Evolutionary conservation across 257 asterid genomes (phyloP).

Genomic region (Lycium barbarum): DNA sequence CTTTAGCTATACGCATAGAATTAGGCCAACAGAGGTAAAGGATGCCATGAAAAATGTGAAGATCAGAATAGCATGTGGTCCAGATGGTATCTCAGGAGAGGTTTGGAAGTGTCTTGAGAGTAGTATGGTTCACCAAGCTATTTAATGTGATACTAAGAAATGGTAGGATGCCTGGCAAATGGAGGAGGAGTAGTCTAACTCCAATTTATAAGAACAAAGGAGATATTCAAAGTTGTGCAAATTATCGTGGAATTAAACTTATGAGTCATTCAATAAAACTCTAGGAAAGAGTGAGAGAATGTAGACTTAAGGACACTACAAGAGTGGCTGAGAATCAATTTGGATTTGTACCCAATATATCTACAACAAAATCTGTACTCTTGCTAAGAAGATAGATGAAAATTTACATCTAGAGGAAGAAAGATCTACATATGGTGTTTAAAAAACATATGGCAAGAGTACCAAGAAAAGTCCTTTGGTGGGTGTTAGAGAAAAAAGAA

Average conservation of each 20-base stretch:
- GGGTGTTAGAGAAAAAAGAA: too few relatives aligned
- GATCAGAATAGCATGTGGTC: background rate
- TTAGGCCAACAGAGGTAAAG: background rate
- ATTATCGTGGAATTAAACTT: background rate
- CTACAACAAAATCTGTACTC: too few relatives aligned
- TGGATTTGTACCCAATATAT: background rate
- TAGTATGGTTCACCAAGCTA: background rate
- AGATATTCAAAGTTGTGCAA: slow-evolving; percentile 4
- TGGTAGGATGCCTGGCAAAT: background rate
- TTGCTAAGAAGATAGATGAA: too few relatives aligned
- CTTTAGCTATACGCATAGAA: background rate
- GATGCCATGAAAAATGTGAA: background rate
- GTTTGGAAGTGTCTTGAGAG: background rate
- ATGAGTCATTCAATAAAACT: background rate
- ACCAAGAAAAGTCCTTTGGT: too few relatives aligned
- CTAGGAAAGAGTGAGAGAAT: background rate
- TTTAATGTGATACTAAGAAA: background rate
- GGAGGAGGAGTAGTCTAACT: background rate
- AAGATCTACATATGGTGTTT: too few relatives aligned
- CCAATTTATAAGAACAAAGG: background rate
- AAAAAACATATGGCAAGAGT: too few relatives aligned
- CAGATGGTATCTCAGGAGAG: background rate
- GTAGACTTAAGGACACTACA: background rate
- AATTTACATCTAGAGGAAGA: too few relatives aligned
- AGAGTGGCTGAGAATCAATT: background rate